Evolutionary conservation across 2,329 filamentous ascomycete genomes (phyloP).

Genomic region (Hortaea werneckii): DNA sequence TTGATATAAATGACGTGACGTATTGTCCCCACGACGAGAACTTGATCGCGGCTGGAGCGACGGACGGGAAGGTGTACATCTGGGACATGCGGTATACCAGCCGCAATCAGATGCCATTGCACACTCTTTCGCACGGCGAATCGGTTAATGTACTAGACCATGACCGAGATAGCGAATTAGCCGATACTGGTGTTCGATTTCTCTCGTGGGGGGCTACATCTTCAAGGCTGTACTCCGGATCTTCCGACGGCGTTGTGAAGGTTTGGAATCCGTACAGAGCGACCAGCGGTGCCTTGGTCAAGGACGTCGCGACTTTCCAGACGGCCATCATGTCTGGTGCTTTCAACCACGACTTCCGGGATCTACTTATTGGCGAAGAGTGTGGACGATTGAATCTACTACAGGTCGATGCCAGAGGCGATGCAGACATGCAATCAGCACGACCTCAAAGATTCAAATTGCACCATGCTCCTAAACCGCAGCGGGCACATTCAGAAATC

Average conservation of each 20-base stretch:
- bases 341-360: slow-evolving; percentile 46
- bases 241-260: slow-evolving; percentile 51
- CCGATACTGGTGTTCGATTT: slow-evolving; percentile 50
- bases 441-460: slow-evolving; percentile 13
- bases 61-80: slow-evolving; percentile 49
- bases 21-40: slow-evolving; percentile 37
- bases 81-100: slow-evolving; percentile 44
- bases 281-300: slow-evolving; percentile 40
- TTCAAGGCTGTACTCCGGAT: slow-evolving; percentile 47
- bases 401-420: slow-evolving; percentile 25
- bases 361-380: slow-evolving; percentile 48
- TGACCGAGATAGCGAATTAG: slow-evolving; percentile 34
- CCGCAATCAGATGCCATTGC: slow-evolving; percentile 34
- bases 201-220: slow-evolving; percentile 46
- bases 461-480: slow-evolving; percentile 3
- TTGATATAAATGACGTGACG: slow-evolving; percentile 52
- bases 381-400: slow-evolving; percentile 46
- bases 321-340: slow-evolving; percentile 49
- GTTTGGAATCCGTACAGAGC: slow-evolving; percentile 48
- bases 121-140: slow-evolving; percentile 40
- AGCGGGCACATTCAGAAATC: background rate
- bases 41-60: slow-evolving; percentile 50
- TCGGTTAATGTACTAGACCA: slow-evolving; percentile 41
- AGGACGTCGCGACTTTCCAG: slow-evolving; percentile 38
- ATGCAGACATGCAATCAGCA: slow-evolving; percentile 10